Evolutionary conservation across 805 yeast genomes (phyloP).

Genomic region (Ogataea wickerhamii): DNA sequence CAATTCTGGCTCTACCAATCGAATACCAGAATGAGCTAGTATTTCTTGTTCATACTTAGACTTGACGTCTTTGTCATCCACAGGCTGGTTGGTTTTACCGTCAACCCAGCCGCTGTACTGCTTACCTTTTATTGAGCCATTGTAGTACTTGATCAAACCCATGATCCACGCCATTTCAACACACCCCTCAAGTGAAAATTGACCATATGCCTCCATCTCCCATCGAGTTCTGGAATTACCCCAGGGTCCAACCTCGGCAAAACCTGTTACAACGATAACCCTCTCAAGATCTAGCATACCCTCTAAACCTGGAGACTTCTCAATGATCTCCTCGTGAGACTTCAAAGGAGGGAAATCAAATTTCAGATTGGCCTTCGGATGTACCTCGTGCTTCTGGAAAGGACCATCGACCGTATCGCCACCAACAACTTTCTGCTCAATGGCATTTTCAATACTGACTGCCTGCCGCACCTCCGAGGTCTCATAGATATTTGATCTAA

Average conservation of each 20-base stretch:
- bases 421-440: constrained; percentile 79
- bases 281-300: constrained; percentile 90
- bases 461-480: constrained; percentile 93
- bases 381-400: constrained; percentile 68
- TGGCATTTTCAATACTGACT: constrained; percentile 87
- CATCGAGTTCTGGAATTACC: constrained; percentile 98
- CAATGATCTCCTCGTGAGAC: constrained; percentile 68
- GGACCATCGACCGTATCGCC: constrained; percentile 89
- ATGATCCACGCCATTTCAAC: constrained; percentile 99
- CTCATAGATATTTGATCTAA: constrained; percentile 74
- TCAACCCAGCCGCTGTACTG: constrained; percentile 98
- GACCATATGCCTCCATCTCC: constrained; percentile 98
- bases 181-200: constrained; percentile 95
- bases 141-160: constrained; percentile 95
- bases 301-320: constrained; percentile 68
- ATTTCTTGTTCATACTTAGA: constrained; percentile 84
- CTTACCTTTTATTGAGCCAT: constrained; percentile 83
- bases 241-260: constrained; percentile 99
- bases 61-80: constrained; percentile 93
- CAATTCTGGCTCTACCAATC: constrained; percentile 93
- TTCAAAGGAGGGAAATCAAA: constrained; percentile 90
- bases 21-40: constrained; percentile 91
- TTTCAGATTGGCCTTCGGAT: constrained; percentile 94
- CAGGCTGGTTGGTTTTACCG: constrained; percentile 86
- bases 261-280: constrained; percentile 95